Evolutionary conservation across 208 protist genomes (phyloP).

Genomic region (Crithidia thermophila): DNA sequence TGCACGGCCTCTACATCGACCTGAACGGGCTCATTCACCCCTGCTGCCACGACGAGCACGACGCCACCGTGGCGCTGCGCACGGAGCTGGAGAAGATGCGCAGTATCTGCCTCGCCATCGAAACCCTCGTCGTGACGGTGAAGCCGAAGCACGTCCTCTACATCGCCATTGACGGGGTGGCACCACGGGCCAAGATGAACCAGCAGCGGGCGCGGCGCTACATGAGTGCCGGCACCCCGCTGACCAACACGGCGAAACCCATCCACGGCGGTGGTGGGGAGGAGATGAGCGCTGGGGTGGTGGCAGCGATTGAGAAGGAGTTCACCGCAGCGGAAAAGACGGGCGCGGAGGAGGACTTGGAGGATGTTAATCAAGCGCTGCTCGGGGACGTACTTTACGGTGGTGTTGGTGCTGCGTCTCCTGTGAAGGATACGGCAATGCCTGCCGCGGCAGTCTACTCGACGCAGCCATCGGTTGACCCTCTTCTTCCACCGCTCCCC

Average conservation of each 20-base stretch:
- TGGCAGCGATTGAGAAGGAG: conserved; percentile 51
- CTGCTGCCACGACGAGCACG: conserved; percentile 96
- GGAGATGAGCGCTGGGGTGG: conserved; percentile 16
- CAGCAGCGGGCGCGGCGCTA: conserved; percentile 97
- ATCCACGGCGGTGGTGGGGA: neutral
- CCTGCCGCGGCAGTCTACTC: neutral
- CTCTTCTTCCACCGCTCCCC: no score
- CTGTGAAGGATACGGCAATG: neutral
- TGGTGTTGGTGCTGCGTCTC: neutral
- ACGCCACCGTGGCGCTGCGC: conserved; percentile 54
- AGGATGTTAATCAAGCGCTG: conserved; percentile 46
- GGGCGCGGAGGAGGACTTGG: conserved; percentile 46
- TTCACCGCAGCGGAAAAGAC: conserved; percentile 49
- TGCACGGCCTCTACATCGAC: conserved; percentile 94
- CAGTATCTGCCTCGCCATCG: conserved; percentile 95
- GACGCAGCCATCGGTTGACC: neutral
- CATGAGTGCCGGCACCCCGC: conserved; percentile 59
- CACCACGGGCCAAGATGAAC: conserved; percentile 99
- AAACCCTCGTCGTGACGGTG: conserved; percentile 96
- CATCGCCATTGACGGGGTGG: conserved; percentile 98
- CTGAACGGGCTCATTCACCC: conserved; percentile 98
- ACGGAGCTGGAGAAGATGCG: conserved; percentile 79
- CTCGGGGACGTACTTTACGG: conserved; percentile 63
- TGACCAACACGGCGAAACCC: conserved; percentile 25
- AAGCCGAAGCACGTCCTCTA: conserved; percentile 96